Evolutionary conservation across 1,284 basidiomycete species (phyloP).

Genomic region (Cryptococcus sp.): DNA sequence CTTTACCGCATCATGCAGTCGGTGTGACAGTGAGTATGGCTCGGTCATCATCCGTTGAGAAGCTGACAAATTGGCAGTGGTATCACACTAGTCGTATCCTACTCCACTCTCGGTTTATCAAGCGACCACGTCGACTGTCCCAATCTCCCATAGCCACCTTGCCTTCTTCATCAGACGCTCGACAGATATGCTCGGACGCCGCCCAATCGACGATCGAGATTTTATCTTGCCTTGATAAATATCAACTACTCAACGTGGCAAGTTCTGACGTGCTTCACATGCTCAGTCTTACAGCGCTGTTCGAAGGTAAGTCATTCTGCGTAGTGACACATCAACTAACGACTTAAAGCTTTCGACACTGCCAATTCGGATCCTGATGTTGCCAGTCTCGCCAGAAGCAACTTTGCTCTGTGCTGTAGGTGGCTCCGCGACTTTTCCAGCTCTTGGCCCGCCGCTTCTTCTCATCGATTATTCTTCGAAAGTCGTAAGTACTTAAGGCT

Average conservation of each 20-base stretch:
- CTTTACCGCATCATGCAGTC: constrained; percentile 45
- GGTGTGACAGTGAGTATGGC: constrained; percentile 35
- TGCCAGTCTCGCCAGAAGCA: constrained; percentile 36
- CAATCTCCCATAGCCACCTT: constrained; percentile 1
- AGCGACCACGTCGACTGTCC: constrained; percentile 7
- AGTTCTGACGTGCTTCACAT: constrained; percentile 49
- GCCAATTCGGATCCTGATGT: constrained; percentile 24
- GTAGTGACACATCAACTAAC: neutral
- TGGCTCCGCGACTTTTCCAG: constrained; percentile 46
- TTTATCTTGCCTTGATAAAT: constrained; percentile 36
- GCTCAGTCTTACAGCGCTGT: constrained; percentile 43
- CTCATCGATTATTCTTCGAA: constrained; percentile 50
- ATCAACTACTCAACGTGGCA: constrained; percentile 37
- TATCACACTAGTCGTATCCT: constrained; percentile 43
- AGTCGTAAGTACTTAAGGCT: constrained; percentile 30
- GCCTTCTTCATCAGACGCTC: constrained; percentile 18
- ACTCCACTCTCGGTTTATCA: constrained; percentile 44
- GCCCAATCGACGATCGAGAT: constrained; percentile 41
- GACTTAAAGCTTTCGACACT: constrained; percentile 27
- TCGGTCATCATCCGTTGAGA: neutral
- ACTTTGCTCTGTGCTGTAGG: constrained; percentile 48
- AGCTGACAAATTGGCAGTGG: constrained; percentile 33
- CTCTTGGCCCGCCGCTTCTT: constrained; percentile 47
- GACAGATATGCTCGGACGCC: constrained; percentile 40
- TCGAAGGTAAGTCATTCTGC: constrained; percentile 32